Base-by-base conservation (phyloP, 345 rosid genomes). In the Boechera divaricarpa region DNA sequence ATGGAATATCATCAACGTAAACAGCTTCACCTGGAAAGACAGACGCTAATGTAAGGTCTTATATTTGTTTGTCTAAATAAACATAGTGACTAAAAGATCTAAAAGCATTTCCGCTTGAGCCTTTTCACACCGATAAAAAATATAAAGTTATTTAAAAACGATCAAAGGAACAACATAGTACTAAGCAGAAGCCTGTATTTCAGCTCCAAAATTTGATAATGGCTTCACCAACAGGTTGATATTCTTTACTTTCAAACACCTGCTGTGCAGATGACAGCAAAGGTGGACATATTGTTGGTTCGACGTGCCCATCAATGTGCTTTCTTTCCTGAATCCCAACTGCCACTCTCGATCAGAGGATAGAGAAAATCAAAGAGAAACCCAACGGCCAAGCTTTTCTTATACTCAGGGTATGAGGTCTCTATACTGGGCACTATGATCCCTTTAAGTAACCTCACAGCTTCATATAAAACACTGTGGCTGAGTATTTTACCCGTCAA, bases 1-100 rank as follows among this genome's bases (percentile, higher is more conserved):
- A 86, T 28, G 98, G 92, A 63, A 94, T 94, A 84, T 94, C 98
- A 83, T 90, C 98, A 78, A 94, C 95, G 66, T 62, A 94, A 57
- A 94, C 88, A 67, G 98, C 97, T 80, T 94, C 97, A 73, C 98
- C 97, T 93, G 81, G 24, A 16, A 89, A 56, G 8, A 73, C 42
- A 73, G 24, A 52, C 41, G 31, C 49, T 70, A 62, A 56, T 21
- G 76, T 76, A 32, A 80, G 78, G 9, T n/a, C 53, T 39, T 53
- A 29, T 61, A 31, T n/a, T n/a, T 55, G 28, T 54, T 54, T 24
- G 28, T 26, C 26, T 59, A 64, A 64, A 63, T 31, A 45, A 35
- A 18, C 65, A 66, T 31, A 57, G 57, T 44, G 58, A 44, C 21
- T 26, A 67, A 54, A 54, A 38, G 52, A 45, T 29, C 57, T 10